A percentile compares a stretch with the other conserved stretches of the same genome.
Conservation (phyloP, 2,329 filamentous ascomycete species). For the Rhytidhysteron rufulum region DNA sequence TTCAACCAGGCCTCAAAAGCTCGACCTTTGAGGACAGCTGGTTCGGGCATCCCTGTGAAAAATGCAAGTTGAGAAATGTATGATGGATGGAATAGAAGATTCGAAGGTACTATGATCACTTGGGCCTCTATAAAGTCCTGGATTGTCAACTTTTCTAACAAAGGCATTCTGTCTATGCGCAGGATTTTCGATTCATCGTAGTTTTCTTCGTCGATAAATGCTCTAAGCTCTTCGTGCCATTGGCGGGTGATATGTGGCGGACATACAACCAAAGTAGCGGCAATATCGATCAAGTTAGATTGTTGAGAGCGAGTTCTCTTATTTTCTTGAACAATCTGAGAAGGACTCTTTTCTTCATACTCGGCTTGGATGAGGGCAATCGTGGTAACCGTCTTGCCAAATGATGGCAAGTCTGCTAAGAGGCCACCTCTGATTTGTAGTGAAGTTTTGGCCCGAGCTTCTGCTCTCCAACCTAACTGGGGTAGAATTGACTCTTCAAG, state of each 20-base stretch:
- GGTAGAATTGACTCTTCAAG: slow-evolving; percentile 53
- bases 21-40: slow-evolving; percentile 37
- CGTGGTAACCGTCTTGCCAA: slow-evolving; percentile 62
- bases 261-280: slow-evolving; percentile 59
- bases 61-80: slow-evolving; percentile 51
- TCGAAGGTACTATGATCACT: slow-evolving; percentile 55
- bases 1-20: slow-evolving; percentile 54
- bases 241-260: slow-evolving; percentile 54
- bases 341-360: slow-evolving; percentile 18
- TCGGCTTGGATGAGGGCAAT: slow-evolving; percentile 54
- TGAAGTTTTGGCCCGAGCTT: slow-evolving; percentile 47
- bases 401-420: slow-evolving; percentile 61
- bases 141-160: slow-evolving; percentile 43
- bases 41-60: slow-evolving; percentile 47
- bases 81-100: slow-evolving; percentile 41
- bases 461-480: slow-evolving; percentile 54
- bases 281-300: slow-evolving; percentile 39
- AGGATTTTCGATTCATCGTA: slow-evolving; percentile 40
- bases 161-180: slow-evolving; percentile 35
- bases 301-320: background rate
- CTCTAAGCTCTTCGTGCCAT: slow-evolving; percentile 54
- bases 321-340: slow-evolving; percentile 14
- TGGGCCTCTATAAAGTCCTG: slow-evolving; percentile 45
- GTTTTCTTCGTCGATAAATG: slow-evolving; percentile 42
- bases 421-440: slow-evolving; percentile 54